phyloP scores from a whole-genome alignment of 2,329 filamentous ascomycete genomes.

The Beauveria medogensis region DNA sequence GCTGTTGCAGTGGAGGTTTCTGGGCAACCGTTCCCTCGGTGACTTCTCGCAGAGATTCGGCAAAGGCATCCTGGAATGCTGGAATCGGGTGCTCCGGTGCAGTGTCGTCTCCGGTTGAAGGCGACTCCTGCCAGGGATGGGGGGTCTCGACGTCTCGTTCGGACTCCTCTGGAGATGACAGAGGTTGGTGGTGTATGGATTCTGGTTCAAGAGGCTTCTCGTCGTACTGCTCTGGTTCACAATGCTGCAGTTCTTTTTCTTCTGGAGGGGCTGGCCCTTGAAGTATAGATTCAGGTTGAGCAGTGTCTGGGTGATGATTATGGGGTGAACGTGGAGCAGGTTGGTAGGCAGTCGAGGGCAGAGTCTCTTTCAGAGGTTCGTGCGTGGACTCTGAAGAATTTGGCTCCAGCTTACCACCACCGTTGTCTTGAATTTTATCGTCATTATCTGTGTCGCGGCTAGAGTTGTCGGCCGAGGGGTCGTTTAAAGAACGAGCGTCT shows the following conservation, averaged over 20 bases:
- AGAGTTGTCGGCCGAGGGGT: constrained; percentile 4
- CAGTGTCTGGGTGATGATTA: not conserved
- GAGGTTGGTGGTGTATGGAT: not conserved
- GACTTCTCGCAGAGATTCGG: constrained; percentile 71
- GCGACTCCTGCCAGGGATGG: not conserved
- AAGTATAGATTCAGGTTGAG: not conserved
- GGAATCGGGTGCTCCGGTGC: constrained; percentile 56
- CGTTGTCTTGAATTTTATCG: not conserved
- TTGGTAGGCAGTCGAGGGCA: not conserved
- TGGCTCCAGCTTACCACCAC: not conserved
- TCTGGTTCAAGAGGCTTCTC: not conserved
- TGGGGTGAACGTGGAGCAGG: not conserved
- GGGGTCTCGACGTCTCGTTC: not conserved
- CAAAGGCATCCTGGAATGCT: constrained; percentile 72
- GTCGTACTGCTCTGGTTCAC: not conserved
- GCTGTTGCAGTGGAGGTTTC: constrained; percentile 45
- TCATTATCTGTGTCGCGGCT: not conserved
- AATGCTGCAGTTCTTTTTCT: not conserved
- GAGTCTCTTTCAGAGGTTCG: not conserved
- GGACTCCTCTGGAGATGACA: not conserved
- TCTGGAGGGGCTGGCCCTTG: not conserved
- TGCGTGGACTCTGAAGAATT: not conserved
- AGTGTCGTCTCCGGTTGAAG: not conserved
- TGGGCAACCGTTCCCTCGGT: constrained; percentile 36
- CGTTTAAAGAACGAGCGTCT: not conserved